phyloP scores from a whole-genome alignment of 2,329 filamentous ascomycete species.

The Sarocladium oryzae region DNA sequence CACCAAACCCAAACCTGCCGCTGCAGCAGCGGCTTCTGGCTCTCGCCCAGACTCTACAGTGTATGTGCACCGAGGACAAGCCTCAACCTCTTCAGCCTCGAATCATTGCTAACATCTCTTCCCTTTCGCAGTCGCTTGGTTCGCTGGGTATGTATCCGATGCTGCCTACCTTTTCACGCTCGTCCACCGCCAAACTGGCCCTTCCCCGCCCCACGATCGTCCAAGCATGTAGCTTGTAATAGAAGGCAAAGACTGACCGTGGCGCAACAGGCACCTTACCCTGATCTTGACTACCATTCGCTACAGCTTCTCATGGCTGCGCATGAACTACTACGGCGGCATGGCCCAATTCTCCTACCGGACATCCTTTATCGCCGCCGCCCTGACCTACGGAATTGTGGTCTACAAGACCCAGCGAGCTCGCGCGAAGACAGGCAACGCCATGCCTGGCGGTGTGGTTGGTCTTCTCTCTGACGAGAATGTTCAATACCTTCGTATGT shows the following conservation, averaged over 20 bases:
- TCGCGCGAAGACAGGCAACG: slow-evolving; percentile 66
- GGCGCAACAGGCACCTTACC: slow-evolving; percentile 63
- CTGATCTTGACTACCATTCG: slow-evolving; percentile 77
- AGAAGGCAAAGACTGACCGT: slow-evolving; percentile 14
- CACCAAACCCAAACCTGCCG: slow-evolving; percentile 59
- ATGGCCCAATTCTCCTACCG: slow-evolving; percentile 83
- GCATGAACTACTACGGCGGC: slow-evolving; percentile 76
- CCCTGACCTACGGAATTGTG: slow-evolving; percentile 92
- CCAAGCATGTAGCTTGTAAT: neutral
- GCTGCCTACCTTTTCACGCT: neutral
- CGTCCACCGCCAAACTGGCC: slow-evolving; percentile 9
- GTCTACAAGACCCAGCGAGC: slow-evolving; percentile 96
- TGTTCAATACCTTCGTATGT: slow-evolving; percentile 89
- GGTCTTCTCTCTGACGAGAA: slow-evolving; percentile 83
- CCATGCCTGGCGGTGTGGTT: slow-evolving; percentile 51
- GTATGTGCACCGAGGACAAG: slow-evolving; percentile 51
- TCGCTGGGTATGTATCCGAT: slow-evolving; percentile 61
- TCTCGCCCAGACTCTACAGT: slow-evolving; percentile 87
- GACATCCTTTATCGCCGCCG: slow-evolving; percentile 80
- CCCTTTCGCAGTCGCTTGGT: slow-evolving; percentile 60
- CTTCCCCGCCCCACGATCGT: neutral
- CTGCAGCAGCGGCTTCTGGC: slow-evolving; percentile 67
- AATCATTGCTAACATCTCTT: slow-evolving; percentile 28
- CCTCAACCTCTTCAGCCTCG: slow-evolving; percentile 15
- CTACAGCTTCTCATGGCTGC: slow-evolving; percentile 79